Evolutionary conservation across 768 basidiomycete genomes (phyloP).

Genomic region (Boletus pseudo-olivaceus): DNA sequence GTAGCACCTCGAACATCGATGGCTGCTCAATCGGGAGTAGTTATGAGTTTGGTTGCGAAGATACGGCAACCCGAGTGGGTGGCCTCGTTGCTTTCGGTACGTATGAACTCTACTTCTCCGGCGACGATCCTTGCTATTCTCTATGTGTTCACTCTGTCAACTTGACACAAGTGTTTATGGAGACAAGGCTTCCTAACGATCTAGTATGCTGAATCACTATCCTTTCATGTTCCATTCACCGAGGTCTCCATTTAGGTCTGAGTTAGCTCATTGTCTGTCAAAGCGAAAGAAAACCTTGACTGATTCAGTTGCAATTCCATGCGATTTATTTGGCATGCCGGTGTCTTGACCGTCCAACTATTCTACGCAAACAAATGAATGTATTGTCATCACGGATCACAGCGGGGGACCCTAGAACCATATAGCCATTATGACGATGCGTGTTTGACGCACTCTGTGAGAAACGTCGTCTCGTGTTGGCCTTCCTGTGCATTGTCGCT

Average conservation of each 20-base stretch:
- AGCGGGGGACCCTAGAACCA: background rate
- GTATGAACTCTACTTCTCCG: background rate
- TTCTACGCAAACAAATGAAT: too few relatives aligned
- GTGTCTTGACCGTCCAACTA: too few relatives aligned
- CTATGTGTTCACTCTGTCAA: conserved; percentile 40
- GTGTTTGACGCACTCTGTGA: too few relatives aligned
- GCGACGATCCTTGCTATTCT: too few relatives aligned
- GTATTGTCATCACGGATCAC: too few relatives aligned
- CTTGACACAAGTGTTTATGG: conserved; percentile 34
- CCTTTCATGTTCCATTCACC: background rate
- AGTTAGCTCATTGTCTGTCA: too few relatives aligned
- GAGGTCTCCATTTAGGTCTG: background rate
- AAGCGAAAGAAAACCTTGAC: too few relatives aligned
- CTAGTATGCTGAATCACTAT: background rate
- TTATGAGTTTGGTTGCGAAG: background rate
- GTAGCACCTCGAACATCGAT: background rate
- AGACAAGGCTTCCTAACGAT: background rate
- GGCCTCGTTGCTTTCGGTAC: conserved; percentile 5
- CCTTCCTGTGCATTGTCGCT: too few relatives aligned
- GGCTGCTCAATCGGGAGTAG: conserved; percentile 1
- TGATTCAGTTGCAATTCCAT: too few relatives aligned
- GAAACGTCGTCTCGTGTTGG: too few relatives aligned
- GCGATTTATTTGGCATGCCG: too few relatives aligned
- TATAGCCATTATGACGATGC: too few relatives aligned
- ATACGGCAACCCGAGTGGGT: background rate